phyloP scores from a whole-genome alignment of 2,329 filamentous ascomycete genomes.

The Exophiala phaeomuriformis region DNA sequence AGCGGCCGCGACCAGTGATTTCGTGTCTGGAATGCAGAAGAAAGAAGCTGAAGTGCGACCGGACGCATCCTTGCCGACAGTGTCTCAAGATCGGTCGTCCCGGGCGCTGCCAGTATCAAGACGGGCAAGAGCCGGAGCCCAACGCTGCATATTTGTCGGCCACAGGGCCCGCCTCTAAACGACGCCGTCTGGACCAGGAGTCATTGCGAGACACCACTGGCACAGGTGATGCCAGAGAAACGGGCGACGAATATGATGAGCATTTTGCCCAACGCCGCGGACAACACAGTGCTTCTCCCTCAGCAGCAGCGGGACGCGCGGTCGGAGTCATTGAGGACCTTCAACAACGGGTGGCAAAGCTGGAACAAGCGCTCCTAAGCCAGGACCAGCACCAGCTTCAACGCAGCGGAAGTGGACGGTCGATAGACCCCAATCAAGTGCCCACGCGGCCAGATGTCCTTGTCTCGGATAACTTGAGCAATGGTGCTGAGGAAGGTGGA shows the following conservation, averaged over 20 bases:
- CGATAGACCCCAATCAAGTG: neutral
- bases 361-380: constrained; percentile 17
- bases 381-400: neutral
- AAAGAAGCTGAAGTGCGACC: constrained; percentile 50
- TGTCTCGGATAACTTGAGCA: neutral
- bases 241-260: neutral
- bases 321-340: constrained; percentile 18
- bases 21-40: constrained; percentile 41
- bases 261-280: neutral
- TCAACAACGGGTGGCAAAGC: constrained; percentile 15
- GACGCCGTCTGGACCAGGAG: constrained; percentile 3
- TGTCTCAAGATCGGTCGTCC: constrained; percentile 35
- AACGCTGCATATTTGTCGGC: constrained; percentile 2
- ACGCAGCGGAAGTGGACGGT: neutral
- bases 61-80: constrained; percentile 46
- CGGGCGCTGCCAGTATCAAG: constrained; percentile 20
- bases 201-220: neutral
- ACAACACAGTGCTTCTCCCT: neutral
- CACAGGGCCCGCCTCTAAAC: constrained; percentile 4
- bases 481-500: neutral
- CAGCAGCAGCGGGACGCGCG: neutral
- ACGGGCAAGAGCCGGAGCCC: constrained; percentile 21
- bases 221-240: neutral
- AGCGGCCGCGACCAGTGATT: constrained; percentile 24
- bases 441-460: neutral